Evolutionary conservation across 176 grass and related monocot species (phyloP), one percentile per base, ranked within the genome.

Genomic region (Oryza brachyantha): DNA sequence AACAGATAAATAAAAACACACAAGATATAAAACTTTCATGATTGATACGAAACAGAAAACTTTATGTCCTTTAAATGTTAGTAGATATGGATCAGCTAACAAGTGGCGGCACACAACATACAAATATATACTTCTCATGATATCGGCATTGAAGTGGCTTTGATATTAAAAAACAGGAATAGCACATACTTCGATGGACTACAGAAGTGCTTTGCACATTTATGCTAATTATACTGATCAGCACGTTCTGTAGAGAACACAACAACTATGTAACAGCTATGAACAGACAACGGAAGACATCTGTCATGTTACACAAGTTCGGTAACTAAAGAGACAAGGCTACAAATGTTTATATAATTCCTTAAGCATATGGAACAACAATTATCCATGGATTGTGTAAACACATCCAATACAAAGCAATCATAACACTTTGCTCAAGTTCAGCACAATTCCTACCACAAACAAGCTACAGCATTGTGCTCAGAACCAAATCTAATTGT

Each of bases 401-500:
- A 46, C 8, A 28, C 37, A 24, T 19, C 0, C 5, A 64, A 61
- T 41, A 31, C 59, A 57, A 79, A 74, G 24, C 13, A 66, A 14
- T 17, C 25, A 28, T 17, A 55, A 71, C 35, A 71, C 14, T 29
- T 46, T 27, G 6, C 16, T 80, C 8, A 19, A 35, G 28, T 64
- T 45, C 64, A 65, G 32, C 19, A 25, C 62, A 66, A 74, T 40
- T 52, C 16, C 14, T 61, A 55, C 28, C 17, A 77, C 13, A 26
- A 26, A 36, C 66, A 67, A 66, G 26, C 31, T 34, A 31, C 39
- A 42, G 8, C 1, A 31, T 29, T 27, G 36, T 4, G 42, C 59
- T 72, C 59, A 24, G n/a, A 70, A 70, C 77, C 29, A 64, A 89
- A 84, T 81, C 35, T 76, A 64, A 43, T 31, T 5, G 52, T 27